Evolutionary conservation across 1,139 yeast species (phyloP), one percentile per base, ranked within the genome.

Genomic region (Pneumocystis jirovecii): DNA sequence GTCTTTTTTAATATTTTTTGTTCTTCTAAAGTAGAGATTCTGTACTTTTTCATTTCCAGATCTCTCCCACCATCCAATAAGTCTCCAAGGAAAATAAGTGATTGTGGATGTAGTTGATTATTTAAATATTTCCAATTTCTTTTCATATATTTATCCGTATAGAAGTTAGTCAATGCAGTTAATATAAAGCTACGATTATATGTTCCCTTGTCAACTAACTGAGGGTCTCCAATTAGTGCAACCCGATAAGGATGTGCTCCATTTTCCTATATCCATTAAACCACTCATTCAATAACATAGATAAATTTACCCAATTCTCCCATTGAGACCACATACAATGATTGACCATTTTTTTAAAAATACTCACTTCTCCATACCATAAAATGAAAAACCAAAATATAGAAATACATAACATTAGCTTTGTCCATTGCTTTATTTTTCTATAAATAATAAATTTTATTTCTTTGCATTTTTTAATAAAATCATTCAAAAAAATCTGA

Each of bases 61-160:
- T 88, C 89, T 66, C 97, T 79, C 0, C 98, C 98, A 17, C 97
- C 97, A 74, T 93, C 98, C 72, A 91, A 89, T 67, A 91, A 76
- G 73, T 93, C 98, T 0, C 98, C 98, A 61, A 93, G 77, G 72
- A 89, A 93, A 5, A 91, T 75, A 0, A 85, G 83, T 1, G 89
- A 78, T 71, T 91, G 87, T 0, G 97, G 96, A 63, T 84, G 83
- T 65, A 93, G 78, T 2, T 76, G 70, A 8, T 76, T 71, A 70
- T 87, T 86, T 64, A 87, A 77, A 66, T 80, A 79, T 67, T 81
- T 81, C 82, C 90, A 87, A 72, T 91, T 90, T 68, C 95, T 79
- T 69, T 83, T 85, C 67, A 89, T 84, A 72, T 89, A 91, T 69
- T 86, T 84, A 73, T 93, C 98, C 37, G 85, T 81, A 64, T 83